These are phyloP conservation scores for Helianthus annuus DNA, from an alignment of 129 eudicot genomes.

Conservation along the genomic window DNA sequence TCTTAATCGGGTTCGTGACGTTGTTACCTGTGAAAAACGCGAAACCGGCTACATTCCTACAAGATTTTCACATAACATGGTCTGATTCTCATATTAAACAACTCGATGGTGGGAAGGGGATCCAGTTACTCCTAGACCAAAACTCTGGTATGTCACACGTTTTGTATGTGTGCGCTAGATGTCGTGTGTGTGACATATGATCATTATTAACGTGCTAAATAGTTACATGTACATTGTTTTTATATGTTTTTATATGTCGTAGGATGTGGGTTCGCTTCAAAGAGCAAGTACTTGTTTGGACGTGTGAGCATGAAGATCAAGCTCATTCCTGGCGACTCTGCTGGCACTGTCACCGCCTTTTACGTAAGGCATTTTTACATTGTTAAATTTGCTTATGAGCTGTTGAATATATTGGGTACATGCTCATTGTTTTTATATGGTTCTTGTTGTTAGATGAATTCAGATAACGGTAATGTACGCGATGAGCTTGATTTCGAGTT, in stretches of 20 bases:
- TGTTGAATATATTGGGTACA: not conserved
- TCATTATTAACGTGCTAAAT: not conserved
- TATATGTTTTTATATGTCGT: not conserved
- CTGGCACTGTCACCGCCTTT: constrained; percentile 92
- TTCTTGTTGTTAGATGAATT: constrained; percentile 56
- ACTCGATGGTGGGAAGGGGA: constrained; percentile 68
- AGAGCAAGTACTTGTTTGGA: constrained; percentile 62
- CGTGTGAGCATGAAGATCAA: constrained; percentile 85
- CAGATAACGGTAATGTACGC: constrained; percentile 58
- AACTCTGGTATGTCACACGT: constrained; percentile 48
- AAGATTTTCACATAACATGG: constrained; percentile 78
- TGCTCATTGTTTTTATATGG: not conserved
- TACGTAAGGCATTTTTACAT: constrained; percentile 43
- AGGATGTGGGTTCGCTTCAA: constrained; percentile 81
- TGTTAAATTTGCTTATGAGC: not conserved
- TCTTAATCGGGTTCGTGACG: constrained; percentile 11
- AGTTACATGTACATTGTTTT: not conserved
- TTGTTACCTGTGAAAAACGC: constrained; percentile 11
- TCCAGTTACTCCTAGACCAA: constrained; percentile 76
- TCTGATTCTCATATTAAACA: constrained; percentile 70
- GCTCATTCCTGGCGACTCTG: constrained; percentile 88
- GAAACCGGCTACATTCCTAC: constrained; percentile 66
- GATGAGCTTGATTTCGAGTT: constrained; percentile 93
- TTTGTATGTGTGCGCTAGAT: not conserved
- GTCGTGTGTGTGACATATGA: not conserved